phyloP scores from a whole-genome alignment of 192 early-diverging fungal species.

The Diversispora epigaea region DNA sequence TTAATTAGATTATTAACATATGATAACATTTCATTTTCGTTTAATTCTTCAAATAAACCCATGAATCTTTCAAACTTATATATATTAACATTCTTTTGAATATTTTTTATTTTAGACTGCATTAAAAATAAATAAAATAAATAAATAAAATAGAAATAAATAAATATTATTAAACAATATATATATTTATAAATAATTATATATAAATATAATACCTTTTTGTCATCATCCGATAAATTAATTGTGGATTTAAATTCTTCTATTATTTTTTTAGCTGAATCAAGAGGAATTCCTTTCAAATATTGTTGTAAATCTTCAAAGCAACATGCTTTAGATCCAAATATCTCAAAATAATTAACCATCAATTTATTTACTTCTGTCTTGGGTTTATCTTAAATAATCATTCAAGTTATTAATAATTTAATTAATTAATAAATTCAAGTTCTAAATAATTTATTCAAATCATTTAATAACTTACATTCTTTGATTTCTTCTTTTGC shows the following conservation, averaged over 20 bases:
- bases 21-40: conserved; percentile 15
- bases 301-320: conserved; percentile 76
- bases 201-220: conserved; percentile 40
- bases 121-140: conserved; percentile 2
- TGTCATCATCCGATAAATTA: conserved; percentile 37
- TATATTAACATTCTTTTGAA: conserved; percentile 41
- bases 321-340: conserved; percentile 65
- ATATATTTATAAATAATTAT: background rate
- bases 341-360: conserved; percentile 57
- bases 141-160: background rate
- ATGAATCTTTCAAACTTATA: conserved; percentile 44
- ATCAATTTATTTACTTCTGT: background rate
- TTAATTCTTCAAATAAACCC: conserved; percentile 12
- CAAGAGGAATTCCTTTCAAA: conserved; percentile 39
- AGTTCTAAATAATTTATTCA: too few relatives aligned
- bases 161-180: conserved; percentile 12
- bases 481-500: conserved; percentile 37
- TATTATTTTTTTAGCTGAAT: conserved; percentile 41
- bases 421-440: too few relatives aligned
- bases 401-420: background rate
- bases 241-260: conserved; percentile 33
- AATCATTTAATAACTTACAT: background rate
- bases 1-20: conserved; percentile 42
- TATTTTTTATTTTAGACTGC: conserved; percentile 37
- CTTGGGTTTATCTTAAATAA: background rate